Base-by-base conservation (phyloP, 345 rosid species). In the Psidium guajava region DNA sequence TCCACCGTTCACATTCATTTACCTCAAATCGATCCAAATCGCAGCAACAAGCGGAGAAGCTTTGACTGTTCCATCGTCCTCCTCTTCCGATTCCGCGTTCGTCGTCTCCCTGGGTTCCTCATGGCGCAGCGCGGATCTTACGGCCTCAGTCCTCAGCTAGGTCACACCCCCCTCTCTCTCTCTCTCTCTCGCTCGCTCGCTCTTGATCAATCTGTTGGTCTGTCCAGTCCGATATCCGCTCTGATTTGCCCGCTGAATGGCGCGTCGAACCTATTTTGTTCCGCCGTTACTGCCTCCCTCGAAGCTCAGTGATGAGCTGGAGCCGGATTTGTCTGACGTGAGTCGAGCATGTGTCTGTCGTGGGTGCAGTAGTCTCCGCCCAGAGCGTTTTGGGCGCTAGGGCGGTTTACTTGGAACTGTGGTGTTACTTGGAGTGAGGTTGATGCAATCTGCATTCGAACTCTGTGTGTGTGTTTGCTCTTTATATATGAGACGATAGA, bases 61-160 rank as follows among this genome's bases (percentile, higher is more conserved):
- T 69, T 36, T 53, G 86, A 84, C 82, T 80, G 82, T 49, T 40
- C 64, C 59, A 24, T 61, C 21, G 21, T 61, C 74, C 2, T 61
- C 74, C 51, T 40, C 5, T 16, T 7, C 56, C 53, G 59, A 82
- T 50, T 77, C 32, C 21, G 82, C 36, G 59, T 55, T 44, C 81
- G 69, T 50, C 32, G 52, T 42, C 27, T 64, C 53, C 57, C 82
- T 44, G 20, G 8, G 80, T 81, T 56, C 61, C 36, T 49, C 80
- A 86, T 86, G 88, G 88, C 88, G 75, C 88, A 74, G 85, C 88
- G 85, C 36, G 88, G 80, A 73, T 83, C 88, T 50, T 86, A 74
- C 83, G 88, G 83, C 16, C 88, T 86, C 59, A 86, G 58, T 77
- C 88, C 88, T 83, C 88, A 83, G 83, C 56, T 86, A 86, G 88